Evolutionary conservation across 2,329 filamentous ascomycete genomes (phyloP), one percentile per base, ranked within the genome.

Genomic region (Fusarium floridanum): DNA sequence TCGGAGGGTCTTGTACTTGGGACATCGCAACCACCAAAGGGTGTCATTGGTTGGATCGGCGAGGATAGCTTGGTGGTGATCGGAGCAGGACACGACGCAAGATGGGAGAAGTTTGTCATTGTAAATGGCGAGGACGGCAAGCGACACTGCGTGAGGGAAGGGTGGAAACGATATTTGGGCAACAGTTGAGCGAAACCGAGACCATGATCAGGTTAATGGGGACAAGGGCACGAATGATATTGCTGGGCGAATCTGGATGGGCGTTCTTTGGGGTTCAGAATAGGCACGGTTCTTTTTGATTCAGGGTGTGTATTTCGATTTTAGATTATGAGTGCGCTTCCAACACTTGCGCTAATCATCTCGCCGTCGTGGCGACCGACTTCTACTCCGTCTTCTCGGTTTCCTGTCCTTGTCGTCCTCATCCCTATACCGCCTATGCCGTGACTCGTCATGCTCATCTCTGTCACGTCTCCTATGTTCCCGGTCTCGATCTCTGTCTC

Each of bases 91-190:
- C 88, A 89, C 69, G 94, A 97, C 80, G 93, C 93, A 17, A 88
- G 93, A 61, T 98, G 95, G 95, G 95, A 98, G 85, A 95, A 93
- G 71, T 98, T 97, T 78, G 86, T 92, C 22, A 85, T 97, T 61
- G 88, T 88, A n/a, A 88, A 92, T 65, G 89, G 89, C 16, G 89
- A 92, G 24, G 91, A 93, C 71, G 93, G 94, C 11, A 91, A 89
- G 74, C 88, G 91, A 53, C 86, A 90, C 61, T 90, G 93, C 72
- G 84, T 91, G 34, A 88, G 93, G 72, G 92, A 95, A 78, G 94
- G 93, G 2, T 97, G 95, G 95, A 96, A 94, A 83, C 88, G 91
- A 77, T 97, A 95, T 84, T 84, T 95, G 62, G 85, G 85, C 8
- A 84, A 82, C 65, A 81, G 82, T 48, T 85, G 67, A 79, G 50